phyloP scores from a whole-genome alignment of 148 eudicot genomes.

The Rhododendron molle region DNA sequence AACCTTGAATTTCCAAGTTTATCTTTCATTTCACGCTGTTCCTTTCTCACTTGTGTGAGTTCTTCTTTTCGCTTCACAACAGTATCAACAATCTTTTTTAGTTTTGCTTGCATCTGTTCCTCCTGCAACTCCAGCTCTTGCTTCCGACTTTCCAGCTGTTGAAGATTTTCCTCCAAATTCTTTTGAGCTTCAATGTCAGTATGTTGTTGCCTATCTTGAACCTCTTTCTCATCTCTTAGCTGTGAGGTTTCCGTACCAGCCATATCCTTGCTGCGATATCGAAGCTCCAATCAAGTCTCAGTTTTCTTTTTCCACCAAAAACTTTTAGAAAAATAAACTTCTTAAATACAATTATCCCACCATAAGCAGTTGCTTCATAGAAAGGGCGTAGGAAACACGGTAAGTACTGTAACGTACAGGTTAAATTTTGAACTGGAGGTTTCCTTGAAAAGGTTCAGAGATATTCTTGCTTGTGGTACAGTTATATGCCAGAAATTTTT shows the following conservation, averaged over 20 bases:
- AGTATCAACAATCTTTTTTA: constrained; percentile 55
- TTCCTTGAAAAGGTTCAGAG: neutral
- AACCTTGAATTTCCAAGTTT: constrained; percentile 67
- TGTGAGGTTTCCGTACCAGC: constrained; percentile 87
- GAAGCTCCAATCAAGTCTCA: neutral
- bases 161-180: constrained; percentile 84
- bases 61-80: constrained; percentile 78
- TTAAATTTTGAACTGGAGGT: neutral
- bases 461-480: neutral
- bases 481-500: neutral
- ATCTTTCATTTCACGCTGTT: constrained; percentile 66
- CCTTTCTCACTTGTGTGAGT: constrained; percentile 57
- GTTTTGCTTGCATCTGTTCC: constrained; percentile 74
- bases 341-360: neutral
- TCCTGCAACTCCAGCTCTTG: constrained; percentile 81
- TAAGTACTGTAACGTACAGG: neutral
- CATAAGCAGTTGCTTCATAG: neutral
- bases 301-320: neutral
- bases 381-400: neutral
- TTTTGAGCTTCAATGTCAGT: constrained; percentile 78
- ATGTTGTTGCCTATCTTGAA: constrained; percentile 88
- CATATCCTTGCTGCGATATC: constrained; percentile 82
- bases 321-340: neutral
- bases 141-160: constrained; percentile 69
- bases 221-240: constrained; percentile 89